A percentile compares a stretch with the other conserved stretches of the same genome.
Conservation (phyloP, 495 filamentous ascomycete genomes). For the Podospora tetraspora region DNA sequence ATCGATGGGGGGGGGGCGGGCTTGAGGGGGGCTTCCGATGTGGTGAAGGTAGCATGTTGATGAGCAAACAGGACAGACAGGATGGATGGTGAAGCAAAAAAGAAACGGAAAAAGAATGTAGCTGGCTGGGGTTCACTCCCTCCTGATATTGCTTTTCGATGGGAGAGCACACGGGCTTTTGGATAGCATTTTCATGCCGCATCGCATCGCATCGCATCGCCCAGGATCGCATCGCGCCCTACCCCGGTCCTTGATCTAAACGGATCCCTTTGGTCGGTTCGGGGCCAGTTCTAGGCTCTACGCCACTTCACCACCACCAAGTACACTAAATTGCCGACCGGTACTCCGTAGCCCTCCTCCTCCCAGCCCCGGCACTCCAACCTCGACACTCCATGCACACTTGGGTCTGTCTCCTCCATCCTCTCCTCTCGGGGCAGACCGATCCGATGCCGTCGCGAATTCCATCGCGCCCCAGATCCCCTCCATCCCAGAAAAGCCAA, state of each 20-base stretch:
- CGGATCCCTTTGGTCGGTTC: background rate
- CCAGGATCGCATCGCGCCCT: slow-evolving; percentile 4
- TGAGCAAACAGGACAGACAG: background rate
- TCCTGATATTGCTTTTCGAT: background rate
- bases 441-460: background rate
- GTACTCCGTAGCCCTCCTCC: background rate
- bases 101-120: background rate
- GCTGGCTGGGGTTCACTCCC: background rate
- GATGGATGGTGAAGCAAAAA: background rate
- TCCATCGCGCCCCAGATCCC: slow-evolving; percentile 7
- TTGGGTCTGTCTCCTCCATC: background rate
- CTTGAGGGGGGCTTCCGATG: background rate
- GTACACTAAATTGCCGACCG: background rate
- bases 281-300: background rate
- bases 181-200: background rate
- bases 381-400: background rate
- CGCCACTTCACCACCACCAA: background rate
- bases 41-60: background rate
- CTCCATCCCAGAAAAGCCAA: slow-evolving; percentile 21
- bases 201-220: background rate
- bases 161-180: background rate
- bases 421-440: background rate
- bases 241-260: slow-evolving; percentile 14
- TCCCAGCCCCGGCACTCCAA: background rate
- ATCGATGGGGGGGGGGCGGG: background rate